Evolutionary conservation across 2,329 filamentous ascomycete species (phyloP).

Genomic region (Pseudogymnoascus pannorum): DNA sequence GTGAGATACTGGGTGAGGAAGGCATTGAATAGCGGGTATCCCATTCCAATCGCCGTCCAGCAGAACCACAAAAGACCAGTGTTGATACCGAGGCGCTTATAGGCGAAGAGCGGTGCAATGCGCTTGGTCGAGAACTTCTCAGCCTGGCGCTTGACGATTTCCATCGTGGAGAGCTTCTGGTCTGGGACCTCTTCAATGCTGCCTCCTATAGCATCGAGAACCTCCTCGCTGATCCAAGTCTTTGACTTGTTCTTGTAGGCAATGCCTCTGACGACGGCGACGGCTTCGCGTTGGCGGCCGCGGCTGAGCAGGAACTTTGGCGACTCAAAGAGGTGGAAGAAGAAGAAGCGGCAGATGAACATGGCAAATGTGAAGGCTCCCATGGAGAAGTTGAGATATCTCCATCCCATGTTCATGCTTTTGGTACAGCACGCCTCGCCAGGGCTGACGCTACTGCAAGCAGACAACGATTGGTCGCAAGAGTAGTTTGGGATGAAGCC

Average conservation of each 20-base stretch:
- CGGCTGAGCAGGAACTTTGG: slow-evolving; percentile 74
- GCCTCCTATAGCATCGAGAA: slow-evolving; percentile 48
- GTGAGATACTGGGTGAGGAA: slow-evolving; percentile 84
- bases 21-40: slow-evolving; percentile 81
- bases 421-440: slow-evolving; percentile 21
- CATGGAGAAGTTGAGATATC: slow-evolving; percentile 63
- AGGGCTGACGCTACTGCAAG: slow-evolving; percentile 27
- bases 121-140: slow-evolving; percentile 60
- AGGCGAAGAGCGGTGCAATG: slow-evolving; percentile 58
- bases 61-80: slow-evolving; percentile 64
- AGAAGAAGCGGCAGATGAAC: slow-evolving; percentile 70
- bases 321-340: slow-evolving; percentile 78
- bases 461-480: slow-evolving; percentile 23
- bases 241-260: slow-evolving; percentile 62
- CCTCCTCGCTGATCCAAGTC: slow-evolving; percentile 71
- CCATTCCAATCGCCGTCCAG: slow-evolving; percentile 79
- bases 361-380: slow-evolving; percentile 67
- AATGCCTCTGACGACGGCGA: slow-evolving; percentile 71
- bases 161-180: slow-evolving; percentile 13
- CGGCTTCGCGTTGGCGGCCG: slow-evolving; percentile 71
- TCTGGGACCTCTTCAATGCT: slow-evolving; percentile 22
- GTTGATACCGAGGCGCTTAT: slow-evolving; percentile 42
- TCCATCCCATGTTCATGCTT: slow-evolving; percentile 63
- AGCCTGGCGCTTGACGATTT: slow-evolving; percentile 38
- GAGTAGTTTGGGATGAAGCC: slow-evolving; percentile 51